These are phyloP conservation scores for Trematosphaeria pertusa DNA, from an alignment of 2,329 filamentous ascomycete species.

Conservation along the genomic window DNA sequence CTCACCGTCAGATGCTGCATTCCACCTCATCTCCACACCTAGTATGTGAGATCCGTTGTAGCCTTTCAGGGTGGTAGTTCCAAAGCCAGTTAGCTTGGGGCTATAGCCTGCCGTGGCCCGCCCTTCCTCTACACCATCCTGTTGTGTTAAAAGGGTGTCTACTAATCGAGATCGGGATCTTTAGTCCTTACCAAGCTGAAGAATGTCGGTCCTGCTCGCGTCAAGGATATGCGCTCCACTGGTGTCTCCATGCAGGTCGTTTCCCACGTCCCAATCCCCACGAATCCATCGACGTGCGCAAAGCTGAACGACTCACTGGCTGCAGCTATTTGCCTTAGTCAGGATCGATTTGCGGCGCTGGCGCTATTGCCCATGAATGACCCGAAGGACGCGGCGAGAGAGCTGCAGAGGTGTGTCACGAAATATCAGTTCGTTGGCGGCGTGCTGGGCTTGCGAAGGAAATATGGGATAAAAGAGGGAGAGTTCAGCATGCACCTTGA, in stretches of 20 bases:
- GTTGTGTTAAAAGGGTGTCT: too few species aligned
- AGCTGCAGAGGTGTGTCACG: conserved; percentile 51
- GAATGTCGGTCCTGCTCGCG: conserved; percentile 27
- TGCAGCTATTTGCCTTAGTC: conserved; percentile 25
- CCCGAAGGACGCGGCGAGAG: conserved; percentile 42
- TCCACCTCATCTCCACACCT: conserved; percentile 23
- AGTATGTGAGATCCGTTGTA: too few species aligned
- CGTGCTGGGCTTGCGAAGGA: conserved; percentile 51
- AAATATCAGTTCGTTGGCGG: conserved; percentile 58
- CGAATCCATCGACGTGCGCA: conserved; percentile 21
- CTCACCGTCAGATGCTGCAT: conserved; percentile 15
- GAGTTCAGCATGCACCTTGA: too few species aligned
- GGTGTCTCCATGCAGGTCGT: conserved; percentile 33
- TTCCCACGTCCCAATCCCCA: conserved; percentile 32
- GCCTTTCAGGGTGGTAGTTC: too few species aligned
- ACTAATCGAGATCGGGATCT: too few species aligned
- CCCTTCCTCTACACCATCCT: too few species aligned
- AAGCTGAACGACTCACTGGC: conserved; percentile 34
- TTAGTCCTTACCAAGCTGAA: conserved; percentile 32
- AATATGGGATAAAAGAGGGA: too few species aligned
- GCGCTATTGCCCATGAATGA: conserved; percentile 51
- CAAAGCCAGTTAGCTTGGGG: too few species aligned
- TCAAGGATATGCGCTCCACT: conserved; percentile 31
- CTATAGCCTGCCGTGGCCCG: too few species aligned
- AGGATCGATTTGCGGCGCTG: conserved; percentile 52